Conservation (phyloP, 148 eudicot genomes). For the Nyssa sinensis region DNA sequence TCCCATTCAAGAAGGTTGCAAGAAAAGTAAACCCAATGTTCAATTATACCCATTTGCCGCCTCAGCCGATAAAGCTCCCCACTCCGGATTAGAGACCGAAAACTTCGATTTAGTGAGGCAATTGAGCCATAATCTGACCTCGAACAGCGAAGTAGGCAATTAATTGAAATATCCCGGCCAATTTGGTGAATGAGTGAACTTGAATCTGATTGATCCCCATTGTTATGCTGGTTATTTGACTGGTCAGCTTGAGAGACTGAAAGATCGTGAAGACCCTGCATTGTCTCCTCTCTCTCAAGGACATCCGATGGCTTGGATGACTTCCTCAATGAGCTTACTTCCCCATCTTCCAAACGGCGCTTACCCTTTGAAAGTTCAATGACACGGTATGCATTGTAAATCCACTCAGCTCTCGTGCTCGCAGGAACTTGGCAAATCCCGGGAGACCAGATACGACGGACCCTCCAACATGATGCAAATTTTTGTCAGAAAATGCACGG, state of each 20-base stretch:
- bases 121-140: constrained; percentile 30
- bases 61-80: constrained; percentile 30
- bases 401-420: constrained; percentile 46
- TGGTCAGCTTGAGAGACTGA: background rate
- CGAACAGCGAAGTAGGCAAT: constrained; percentile 17
- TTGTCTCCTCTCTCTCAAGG: constrained; percentile 1
- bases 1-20: constrained; percentile 28
- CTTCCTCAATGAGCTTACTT: constrained; percentile 22
- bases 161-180: constrained; percentile 22
- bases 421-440: constrained; percentile 41
- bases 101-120: constrained; percentile 17
- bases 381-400: constrained; percentile 28
- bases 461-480: constrained; percentile 47
- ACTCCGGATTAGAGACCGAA: constrained; percentile 19
- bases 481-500: background rate
- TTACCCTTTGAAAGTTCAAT: constrained; percentile 29
- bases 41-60: constrained; percentile 17
- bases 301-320: constrained; percentile 15
- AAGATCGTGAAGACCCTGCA: constrained; percentile 5
- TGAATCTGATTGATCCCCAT: constrained; percentile 15
- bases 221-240: background rate
- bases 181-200: constrained; percentile 18
- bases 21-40: constrained; percentile 31
- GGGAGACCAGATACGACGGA: constrained; percentile 34
- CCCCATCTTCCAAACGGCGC: constrained; percentile 25